A percentile compares a stretch with the other conserved stretches of the same genome.
phyloP scores from a whole-genome alignment of 78 protist genomes.

The Goniomonas avonlea region DNA sequence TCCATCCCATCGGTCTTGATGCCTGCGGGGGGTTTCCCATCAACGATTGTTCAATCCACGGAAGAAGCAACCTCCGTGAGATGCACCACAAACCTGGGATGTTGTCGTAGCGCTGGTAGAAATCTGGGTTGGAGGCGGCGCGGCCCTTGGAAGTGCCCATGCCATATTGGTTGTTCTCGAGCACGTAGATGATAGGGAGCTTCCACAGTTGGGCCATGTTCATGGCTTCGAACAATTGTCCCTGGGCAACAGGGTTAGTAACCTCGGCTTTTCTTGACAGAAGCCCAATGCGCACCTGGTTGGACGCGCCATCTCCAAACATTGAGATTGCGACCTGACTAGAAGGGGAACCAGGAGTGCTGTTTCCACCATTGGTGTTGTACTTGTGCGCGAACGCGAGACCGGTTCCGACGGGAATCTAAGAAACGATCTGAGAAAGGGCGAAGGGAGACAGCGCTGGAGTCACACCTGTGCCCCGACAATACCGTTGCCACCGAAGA shows the following conservation, averaged over 20 bases:
- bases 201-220: slow-evolving; percentile 92
- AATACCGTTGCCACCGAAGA: slow-evolving; percentile 94
- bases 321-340: slow-evolving; percentile 51
- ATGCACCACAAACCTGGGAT: slow-evolving; percentile 6
- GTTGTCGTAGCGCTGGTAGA: slow-evolving; percentile 81
- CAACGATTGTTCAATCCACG: background rate
- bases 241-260: too few species aligned
- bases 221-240: slow-evolving; percentile 43
- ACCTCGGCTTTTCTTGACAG: background rate
- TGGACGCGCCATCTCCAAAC: slow-evolving; percentile 95
- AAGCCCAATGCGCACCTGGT: slow-evolving; percentile 75
- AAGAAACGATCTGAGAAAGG: slow-evolving; percentile 17
- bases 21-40: background rate
- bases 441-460: too few species aligned
- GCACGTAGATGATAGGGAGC: slow-evolving; percentile 74
- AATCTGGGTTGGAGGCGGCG: slow-evolving; percentile 69
- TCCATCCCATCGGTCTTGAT: slow-evolving; percentile 84
- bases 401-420: slow-evolving; percentile 79
- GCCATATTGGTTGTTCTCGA: slow-evolving; percentile 92
- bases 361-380: slow-evolving; percentile 44
- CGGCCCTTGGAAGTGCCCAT: slow-evolving; percentile 87
- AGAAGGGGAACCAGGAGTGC: background rate
- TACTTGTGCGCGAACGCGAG: slow-evolving; percentile 74
- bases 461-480: slow-evolving; percentile 83
- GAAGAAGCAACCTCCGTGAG: background rate